Evolutionary conservation across 805 yeast species (phyloP).

Genomic region (Lachancea mirantina): DNA sequence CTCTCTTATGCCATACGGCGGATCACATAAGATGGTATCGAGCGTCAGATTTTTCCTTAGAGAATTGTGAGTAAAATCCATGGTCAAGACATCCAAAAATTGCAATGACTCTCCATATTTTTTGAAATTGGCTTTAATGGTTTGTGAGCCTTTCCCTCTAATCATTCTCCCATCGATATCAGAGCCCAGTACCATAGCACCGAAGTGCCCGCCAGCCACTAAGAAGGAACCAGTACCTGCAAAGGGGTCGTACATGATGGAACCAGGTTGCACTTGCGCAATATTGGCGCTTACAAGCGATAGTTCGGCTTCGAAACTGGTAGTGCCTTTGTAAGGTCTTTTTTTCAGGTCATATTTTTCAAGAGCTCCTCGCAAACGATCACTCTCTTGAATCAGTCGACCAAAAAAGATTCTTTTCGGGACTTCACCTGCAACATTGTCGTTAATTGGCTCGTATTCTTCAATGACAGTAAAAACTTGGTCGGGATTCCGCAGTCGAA

Average conservation of each 20-base stretch:
- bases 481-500: conserved; percentile 71
- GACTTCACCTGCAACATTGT: conserved; percentile 34
- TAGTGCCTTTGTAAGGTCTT: conserved; percentile 87
- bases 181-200: conserved; percentile 75
- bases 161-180: conserved; percentile 83
- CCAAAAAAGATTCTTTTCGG: conserved; percentile 70
- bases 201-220: conserved; percentile 79
- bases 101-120: conserved; percentile 55
- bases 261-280: conserved; percentile 61
- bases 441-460: conserved; percentile 50
- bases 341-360: conserved; percentile 77
- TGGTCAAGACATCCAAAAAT: conserved; percentile 71
- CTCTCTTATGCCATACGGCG: conserved; percentile 96
- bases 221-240: conserved; percentile 95
- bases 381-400: conserved; percentile 55
- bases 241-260: conserved; percentile 85
- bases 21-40: conserved; percentile 88
- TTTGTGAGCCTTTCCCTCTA: conserved; percentile 50
- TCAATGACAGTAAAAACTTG: conserved; percentile 67
- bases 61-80: conserved; percentile 94
- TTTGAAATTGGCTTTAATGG: conserved; percentile 57
- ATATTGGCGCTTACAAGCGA: conserved; percentile 82
- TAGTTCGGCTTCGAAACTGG: conserved; percentile 92
- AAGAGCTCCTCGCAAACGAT: conserved; percentile 54
- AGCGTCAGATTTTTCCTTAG: conserved; percentile 53